A percentile compares a stretch with the other conserved stretches of the same genome.
These are phyloP conservation scores for Pseudotulostoma volvatum DNA, from an alignment of 495 filamentous ascomycete species.

Conservation along the genomic window DNA sequence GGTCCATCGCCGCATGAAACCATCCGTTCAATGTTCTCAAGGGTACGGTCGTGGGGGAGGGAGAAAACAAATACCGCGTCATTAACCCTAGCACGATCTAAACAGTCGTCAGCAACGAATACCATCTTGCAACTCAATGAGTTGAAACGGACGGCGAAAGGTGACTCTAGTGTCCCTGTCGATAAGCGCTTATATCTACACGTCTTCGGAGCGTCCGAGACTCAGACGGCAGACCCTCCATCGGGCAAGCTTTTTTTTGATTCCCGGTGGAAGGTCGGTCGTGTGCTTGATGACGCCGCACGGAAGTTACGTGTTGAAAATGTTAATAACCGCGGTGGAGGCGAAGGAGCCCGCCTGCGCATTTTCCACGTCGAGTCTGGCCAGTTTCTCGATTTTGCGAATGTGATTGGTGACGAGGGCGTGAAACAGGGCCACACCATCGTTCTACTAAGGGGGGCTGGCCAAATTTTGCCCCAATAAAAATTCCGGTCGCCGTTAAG, in stretches of 20 bases:
- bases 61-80: slow-evolving; percentile 37
- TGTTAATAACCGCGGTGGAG: slow-evolving; percentile 64
- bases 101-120: slow-evolving; percentile 32
- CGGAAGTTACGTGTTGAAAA: slow-evolving; percentile 68
- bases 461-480: no score
- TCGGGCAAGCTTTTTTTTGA: slow-evolving; percentile 72
- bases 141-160: slow-evolving; percentile 75
- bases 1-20: slow-evolving; percentile 22
- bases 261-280: slow-evolving; percentile 72
- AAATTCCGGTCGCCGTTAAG: no score
- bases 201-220: slow-evolving; percentile 61
- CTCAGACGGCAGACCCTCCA: slow-evolving; percentile 60
- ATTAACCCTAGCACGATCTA: slow-evolving; percentile 29
- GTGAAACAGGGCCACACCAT: slow-evolving; percentile 69
- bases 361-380: slow-evolving; percentile 90
- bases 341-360: slow-evolving; percentile 62
- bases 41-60: slow-evolving; percentile 51
- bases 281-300: slow-evolving; percentile 78
- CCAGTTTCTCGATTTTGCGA: slow-evolving; percentile 66
- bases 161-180: slow-evolving; percentile 58
- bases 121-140: slow-evolving; percentile 44
- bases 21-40: slow-evolving; percentile 43
- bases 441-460: slow-evolving; percentile 74
- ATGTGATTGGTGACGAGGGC: slow-evolving; percentile 51
- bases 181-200: slow-evolving; percentile 75